These are phyloP conservation scores for Salix purpurea DNA, from an alignment of 345 rosid genomes.

Conservation along the genomic window DNA sequence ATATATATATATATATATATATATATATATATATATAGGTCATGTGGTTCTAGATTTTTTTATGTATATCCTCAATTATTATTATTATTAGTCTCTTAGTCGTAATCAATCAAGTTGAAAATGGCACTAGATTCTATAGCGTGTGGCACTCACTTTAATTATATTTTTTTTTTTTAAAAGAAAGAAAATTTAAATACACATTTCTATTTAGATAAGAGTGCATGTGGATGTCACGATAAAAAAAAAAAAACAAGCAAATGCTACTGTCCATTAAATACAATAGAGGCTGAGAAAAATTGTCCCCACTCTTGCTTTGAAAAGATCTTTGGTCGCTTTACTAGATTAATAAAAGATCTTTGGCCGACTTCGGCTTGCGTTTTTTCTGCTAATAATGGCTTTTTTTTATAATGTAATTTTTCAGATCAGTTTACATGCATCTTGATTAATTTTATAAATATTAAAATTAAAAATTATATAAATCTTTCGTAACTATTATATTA, in stretches of 20 bases:
- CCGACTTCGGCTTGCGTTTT: neutral
- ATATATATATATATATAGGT: neutral
- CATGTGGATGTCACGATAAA: neutral
- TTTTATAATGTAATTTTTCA: no score
- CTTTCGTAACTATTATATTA: no score
- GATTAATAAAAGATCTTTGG: neutral
- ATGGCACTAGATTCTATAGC: neutral
- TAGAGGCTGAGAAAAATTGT: neutral
- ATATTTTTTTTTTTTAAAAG: neutral
- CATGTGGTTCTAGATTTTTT: neutral
- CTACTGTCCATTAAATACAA: neutral
- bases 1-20: neutral
- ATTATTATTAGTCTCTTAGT: neutral
- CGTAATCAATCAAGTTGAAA: neutral
- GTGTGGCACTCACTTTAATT: neutral
- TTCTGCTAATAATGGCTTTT: neutral
- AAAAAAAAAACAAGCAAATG: neutral
- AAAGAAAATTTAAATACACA: neutral
- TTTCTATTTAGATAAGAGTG: neutral
- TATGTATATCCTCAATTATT: neutral
- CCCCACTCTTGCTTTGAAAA: neutral
- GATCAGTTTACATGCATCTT: rapidly evolving
- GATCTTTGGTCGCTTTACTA: neutral
- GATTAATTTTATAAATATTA: no score
- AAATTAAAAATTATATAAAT: no score